These are phyloP conservation scores for Pythium apleroticum DNA, from an alignment of 352 stramenopile genomes.

Conservation along the genomic window DNA sequence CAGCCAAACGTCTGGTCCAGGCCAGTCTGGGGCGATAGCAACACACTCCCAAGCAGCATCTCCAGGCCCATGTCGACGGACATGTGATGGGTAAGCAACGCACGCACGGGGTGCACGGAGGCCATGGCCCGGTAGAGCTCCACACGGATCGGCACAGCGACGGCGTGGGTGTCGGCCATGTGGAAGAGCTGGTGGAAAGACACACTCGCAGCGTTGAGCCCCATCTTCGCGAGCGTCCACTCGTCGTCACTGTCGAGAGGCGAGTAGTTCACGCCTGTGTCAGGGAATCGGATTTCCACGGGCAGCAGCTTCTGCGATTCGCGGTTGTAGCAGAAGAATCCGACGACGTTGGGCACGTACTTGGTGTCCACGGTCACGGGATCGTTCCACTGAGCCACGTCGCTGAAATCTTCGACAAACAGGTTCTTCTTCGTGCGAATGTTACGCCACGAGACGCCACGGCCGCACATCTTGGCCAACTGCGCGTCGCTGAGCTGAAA, in stretches of 20 bases:
- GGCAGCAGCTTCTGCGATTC: conserved; percentile 10
- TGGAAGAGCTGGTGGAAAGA: conserved; percentile 18
- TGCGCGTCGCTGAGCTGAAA: conserved; percentile 8
- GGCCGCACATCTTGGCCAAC: conserved; percentile 8
- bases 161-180: conserved; percentile 15
- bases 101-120: conserved; percentile 36
- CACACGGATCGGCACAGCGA: conserved; percentile 37
- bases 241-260: conserved; percentile 8
- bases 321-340: conserved; percentile 21
- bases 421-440: neutral
- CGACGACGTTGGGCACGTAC: conserved; percentile 13
- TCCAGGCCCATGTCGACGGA: conserved; percentile 41
- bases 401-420: conserved; percentile 17
- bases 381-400: conserved; percentile 18
- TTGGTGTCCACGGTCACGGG: conserved; percentile 3
- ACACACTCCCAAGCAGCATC: too few species aligned
- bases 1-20: conserved; percentile 35
- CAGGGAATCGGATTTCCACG: conserved; percentile 15
- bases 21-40: too few species aligned
- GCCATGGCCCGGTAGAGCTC: conserved; percentile 39
- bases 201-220: conserved; percentile 7
- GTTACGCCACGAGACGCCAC: conserved; percentile 6
- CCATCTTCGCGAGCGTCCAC: conserved; percentile 27
- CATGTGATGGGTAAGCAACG: conserved; percentile 43
- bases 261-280: conserved; percentile 17